Conservation (phyloP, 2,329 filamentous ascomycete species). For the Aspergillus pseudotamarii region DNA sequence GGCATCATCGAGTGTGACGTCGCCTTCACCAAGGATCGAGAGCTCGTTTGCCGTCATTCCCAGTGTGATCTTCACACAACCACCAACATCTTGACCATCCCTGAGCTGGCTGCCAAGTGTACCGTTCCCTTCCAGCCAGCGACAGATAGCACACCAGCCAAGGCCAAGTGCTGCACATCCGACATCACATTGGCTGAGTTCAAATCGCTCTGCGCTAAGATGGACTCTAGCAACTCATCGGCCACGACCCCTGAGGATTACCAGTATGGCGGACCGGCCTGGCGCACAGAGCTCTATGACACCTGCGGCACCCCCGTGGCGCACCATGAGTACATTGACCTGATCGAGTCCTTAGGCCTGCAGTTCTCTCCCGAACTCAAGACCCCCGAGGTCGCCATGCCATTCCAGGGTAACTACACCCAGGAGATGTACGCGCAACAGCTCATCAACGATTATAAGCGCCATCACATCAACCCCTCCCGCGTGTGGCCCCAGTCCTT, state of each 20-base stretch:
- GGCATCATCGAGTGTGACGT: constrained; percentile 25
- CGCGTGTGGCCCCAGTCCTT: constrained; percentile 26
- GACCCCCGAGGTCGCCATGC: constrained; percentile 20
- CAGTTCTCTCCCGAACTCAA: constrained; percentile 25
- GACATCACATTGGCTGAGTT: constrained; percentile 25
- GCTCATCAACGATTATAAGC: constrained; percentile 25
- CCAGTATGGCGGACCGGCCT: constrained; percentile 20
- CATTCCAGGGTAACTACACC: constrained; percentile 22
- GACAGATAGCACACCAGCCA: constrained; percentile 7
- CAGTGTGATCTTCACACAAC: constrained; percentile 26
- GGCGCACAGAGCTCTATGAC: constrained; percentile 22
- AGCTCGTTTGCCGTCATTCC: constrained; percentile 25
- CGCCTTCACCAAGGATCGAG: constrained; percentile 21
- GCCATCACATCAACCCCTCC: constrained; percentile 15
- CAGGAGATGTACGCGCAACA: constrained; percentile 24
- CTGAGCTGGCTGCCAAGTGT: constrained; percentile 23
- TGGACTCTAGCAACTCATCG: constrained; percentile 22
- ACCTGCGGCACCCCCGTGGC: constrained; percentile 21
- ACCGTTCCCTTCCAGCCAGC: constrained; percentile 21
- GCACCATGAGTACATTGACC: constrained; percentile 22
- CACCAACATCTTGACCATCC: constrained; percentile 24
- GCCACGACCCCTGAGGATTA: constrained; percentile 23
- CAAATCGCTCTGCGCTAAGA: constrained; percentile 24
- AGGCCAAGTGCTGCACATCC: constrained; percentile 22
- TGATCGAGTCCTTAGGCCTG: constrained; percentile 20